Conservation (phyloP, 2,329 filamentous ascomycete genomes). For the Colletotrichum tanaceti region DNA sequence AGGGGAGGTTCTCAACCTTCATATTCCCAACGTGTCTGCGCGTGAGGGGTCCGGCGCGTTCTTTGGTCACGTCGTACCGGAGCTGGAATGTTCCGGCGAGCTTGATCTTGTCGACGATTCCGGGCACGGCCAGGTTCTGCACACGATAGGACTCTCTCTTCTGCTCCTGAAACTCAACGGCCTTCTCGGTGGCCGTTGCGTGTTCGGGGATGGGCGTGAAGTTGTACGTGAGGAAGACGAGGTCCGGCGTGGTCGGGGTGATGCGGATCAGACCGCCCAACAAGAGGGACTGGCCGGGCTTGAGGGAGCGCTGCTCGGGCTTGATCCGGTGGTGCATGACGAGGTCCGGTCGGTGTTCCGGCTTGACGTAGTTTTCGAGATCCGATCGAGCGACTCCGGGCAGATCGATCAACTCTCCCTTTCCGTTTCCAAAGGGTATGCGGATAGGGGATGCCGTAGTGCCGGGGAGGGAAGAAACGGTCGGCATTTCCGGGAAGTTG, state of each 20-base stretch:
- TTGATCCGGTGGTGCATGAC: constrained; percentile 83
- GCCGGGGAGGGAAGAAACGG: constrained; percentile 87
- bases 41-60: constrained; percentile 79
- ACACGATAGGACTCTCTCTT: constrained; percentile 67
- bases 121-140: constrained; percentile 71
- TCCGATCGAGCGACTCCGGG: constrained; percentile 83
- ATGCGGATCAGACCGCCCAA: constrained; percentile 89
- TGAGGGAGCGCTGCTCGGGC: constrained; percentile 79
- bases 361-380: constrained; percentile 76
- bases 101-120: constrained; percentile 66
- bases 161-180: constrained; percentile 76
- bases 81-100: constrained; percentile 82
- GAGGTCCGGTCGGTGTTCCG: constrained; percentile 73
- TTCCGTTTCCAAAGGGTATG: constrained; percentile 86
- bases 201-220: constrained; percentile 86
- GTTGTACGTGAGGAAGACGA: constrained; percentile 82
- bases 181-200: constrained; percentile 83
- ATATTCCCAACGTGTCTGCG: constrained; percentile 70
- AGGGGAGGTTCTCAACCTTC: constrained; percentile 78
- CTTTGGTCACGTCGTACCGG: constrained; percentile 84
- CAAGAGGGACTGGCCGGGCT: constrained; percentile 81
- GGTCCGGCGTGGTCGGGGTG: constrained; percentile 74
- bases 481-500: constrained; percentile 84
- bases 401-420: constrained; percentile 92
- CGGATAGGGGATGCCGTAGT: constrained; percentile 96